Base-by-base conservation (phyloP, 169 alveolate genomes). In the Condylostoma magnum region DNA sequence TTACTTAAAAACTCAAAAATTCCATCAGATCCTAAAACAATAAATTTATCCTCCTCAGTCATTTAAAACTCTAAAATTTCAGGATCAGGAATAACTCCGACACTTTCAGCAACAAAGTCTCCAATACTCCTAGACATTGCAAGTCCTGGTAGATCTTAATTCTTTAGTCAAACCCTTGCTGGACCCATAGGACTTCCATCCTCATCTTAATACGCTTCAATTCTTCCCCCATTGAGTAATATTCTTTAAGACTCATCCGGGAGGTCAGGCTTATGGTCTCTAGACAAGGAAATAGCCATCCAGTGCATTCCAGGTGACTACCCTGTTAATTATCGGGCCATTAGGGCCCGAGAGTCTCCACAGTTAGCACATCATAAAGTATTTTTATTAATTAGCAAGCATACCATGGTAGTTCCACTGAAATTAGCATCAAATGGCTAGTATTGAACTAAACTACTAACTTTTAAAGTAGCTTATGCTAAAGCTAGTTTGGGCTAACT, bases 261-360 rank as follows among this genome's bases (percentile, higher is more conserved):
- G 15, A 66, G 56, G 70, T 77, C 68, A 25, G 94, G 94, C 53
- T 87, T 87, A 58, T 87, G 94, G 47, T 87, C 94, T 52, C 86
- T 76, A 18, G 90, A 76, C 27, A 86, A 50, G 8, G 80, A 69
- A 10, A 66, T 48, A n/a, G 73, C 36, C 36, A 31, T 68, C 77
- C 78, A 80, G 22, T 69, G 50, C 0, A 63, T 72, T 2, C 52
- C 69, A 2, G 37, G 30, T 36, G n/a, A 22, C 4, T 36, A 10
- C 25, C 43, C 71, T 8, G 54, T 8, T 3, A 60, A n/a, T 41
- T 60, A 55, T 43, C 75, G 48, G 3, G 84, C 89, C 37, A 83
- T 15, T 5, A 87, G 76, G 1, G 94, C 94, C 43, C 94, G 31
- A 5, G 89, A 78, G 66, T 87, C 94, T 0, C 94, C 94, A 27